Conservation (phyloP, 139 green algal species). For the Tetraselmis striata region DNA sequence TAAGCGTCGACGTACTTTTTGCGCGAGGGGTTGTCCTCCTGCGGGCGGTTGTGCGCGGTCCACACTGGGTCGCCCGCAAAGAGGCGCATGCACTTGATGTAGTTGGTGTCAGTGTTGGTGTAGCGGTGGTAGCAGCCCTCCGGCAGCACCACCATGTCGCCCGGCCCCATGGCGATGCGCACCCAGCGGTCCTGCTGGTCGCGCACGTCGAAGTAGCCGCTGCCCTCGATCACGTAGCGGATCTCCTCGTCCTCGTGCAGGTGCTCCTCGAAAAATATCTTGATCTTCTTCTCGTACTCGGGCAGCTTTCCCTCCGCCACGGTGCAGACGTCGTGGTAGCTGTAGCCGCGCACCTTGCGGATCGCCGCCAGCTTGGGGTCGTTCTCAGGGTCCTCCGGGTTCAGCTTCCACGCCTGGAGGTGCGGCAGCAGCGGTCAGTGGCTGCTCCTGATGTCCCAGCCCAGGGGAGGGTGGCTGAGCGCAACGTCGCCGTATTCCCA, state of each 20-base stretch:
- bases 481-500: too few species aligned
- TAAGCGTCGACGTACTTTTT: constrained; percentile 54
- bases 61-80: constrained; percentile 92
- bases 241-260: constrained; percentile 95
- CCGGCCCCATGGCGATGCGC: constrained; percentile 67
- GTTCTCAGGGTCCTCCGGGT: background rate
- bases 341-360: constrained; percentile 41
- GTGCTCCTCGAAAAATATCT: constrained; percentile 92
- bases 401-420: background rate
- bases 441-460: too few species aligned
- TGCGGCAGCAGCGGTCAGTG: too few species aligned
- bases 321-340: constrained; percentile 69
- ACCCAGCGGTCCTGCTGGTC: constrained; percentile 86
- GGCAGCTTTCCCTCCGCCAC: constrained; percentile 68
- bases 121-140: constrained; percentile 97
- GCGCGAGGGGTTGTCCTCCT: constrained; percentile 53
- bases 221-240: constrained; percentile 70
- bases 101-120: constrained; percentile 82
- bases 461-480: too few species aligned
- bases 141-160: constrained; percentile 86
- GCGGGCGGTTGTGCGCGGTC: constrained; percentile 80
- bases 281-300: constrained; percentile 88
- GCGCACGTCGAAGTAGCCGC: constrained; percentile 92
- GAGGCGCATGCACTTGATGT: constrained; percentile 87
- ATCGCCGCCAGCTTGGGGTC: background rate